Evolutionary conservation across 2,329 filamentous ascomycete species (phyloP).

Genomic region (Tolypocladium guangdongense): DNA sequence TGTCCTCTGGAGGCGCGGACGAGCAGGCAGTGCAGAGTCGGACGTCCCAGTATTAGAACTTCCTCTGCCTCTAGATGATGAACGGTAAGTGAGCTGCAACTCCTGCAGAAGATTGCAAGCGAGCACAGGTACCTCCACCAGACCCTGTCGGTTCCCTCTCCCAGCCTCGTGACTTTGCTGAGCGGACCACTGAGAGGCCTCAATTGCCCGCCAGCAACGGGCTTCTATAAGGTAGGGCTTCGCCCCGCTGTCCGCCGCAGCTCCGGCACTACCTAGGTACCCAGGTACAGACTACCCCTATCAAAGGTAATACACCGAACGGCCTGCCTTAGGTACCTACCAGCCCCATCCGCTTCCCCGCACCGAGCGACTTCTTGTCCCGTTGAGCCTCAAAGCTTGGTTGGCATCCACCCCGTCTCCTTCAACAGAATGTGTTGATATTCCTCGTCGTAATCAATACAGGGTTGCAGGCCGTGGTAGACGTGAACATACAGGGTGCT

Average conservation of each 20-base stretch:
- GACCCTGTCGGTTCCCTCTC: not conserved
- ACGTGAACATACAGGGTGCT: not conserved
- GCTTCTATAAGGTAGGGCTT: not conserved
- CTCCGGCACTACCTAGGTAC: too few species aligned
- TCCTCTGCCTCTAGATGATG: not conserved
- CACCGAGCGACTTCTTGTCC: not conserved
- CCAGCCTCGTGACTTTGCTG: not conserved
- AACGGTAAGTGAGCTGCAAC: not conserved
- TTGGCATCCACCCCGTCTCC: not conserved
- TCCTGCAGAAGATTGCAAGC: not conserved
- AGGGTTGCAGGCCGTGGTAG: too few species aligned
- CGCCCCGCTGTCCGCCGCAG: not conserved
- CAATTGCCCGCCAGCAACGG: not conserved
- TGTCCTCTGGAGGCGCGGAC: not conserved
- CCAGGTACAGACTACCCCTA: too few species aligned
- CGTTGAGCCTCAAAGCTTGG: not conserved
- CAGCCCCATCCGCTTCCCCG: not conserved
- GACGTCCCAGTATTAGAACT: not conserved
- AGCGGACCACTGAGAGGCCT: not conserved
- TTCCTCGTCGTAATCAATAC: not conserved
- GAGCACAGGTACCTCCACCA: not conserved
- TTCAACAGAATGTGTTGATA: not conserved
- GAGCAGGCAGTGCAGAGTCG: not conserved
- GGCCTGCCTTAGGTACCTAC: too few species aligned
- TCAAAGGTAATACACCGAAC: too few species aligned